These are phyloP conservation scores for Schizochytrium sp. DNA, from an alignment of 108 stramenopile species.

Conservation along the genomic window DNA sequence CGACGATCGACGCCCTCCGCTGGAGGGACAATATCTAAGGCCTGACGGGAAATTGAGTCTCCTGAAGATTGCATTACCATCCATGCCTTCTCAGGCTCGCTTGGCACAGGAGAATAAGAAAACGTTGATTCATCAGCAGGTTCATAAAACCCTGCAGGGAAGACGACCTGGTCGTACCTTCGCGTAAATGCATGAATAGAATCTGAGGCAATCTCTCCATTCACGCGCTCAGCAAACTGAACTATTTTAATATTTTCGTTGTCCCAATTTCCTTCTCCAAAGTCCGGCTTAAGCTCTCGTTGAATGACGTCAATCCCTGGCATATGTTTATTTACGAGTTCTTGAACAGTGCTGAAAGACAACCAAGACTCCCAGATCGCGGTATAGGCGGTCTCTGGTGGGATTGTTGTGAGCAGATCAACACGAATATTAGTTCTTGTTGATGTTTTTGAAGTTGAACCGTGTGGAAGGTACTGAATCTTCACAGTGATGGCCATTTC, in stretches of 20 bases:
- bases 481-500: neutral
- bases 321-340: neutral
- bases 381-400: neutral
- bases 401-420: neutral
- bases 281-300: neutral
- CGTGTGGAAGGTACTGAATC: constrained; percentile 21
- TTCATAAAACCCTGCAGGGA: neutral
- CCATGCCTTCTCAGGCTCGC: neutral
- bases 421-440: constrained; percentile 2
- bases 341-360: neutral
- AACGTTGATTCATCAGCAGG: neutral
- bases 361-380: constrained; percentile 45
- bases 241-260: constrained; percentile 13
- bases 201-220: neutral
- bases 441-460: neutral
- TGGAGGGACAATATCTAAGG: neutral
- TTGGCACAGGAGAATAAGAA: neutral
- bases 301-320: neutral
- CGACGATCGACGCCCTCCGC: neutral
- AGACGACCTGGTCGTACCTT: constrained; percentile 14
- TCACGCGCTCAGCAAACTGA: neutral
- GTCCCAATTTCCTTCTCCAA: constrained; percentile 31
- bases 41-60: neutral
- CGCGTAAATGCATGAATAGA: constrained; percentile 3
- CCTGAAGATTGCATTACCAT: constrained; percentile 9